phyloP scores from a whole-genome alignment of 768 basidiomycete genomes.

The Gautieria morchelliformis region DNA sequence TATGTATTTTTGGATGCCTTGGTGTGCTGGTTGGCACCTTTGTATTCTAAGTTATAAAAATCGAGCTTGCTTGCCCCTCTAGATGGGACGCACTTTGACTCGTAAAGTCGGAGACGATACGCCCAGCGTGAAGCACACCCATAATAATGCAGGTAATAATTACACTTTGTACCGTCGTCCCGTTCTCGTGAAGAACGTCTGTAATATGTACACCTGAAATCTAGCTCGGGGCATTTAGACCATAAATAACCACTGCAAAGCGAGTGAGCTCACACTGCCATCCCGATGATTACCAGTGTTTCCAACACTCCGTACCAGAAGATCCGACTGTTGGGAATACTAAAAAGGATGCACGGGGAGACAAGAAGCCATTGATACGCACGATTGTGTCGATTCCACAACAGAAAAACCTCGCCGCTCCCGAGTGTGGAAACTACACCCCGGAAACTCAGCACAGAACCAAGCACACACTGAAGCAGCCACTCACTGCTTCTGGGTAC shows the following conservation, averaged over 20 bases:
- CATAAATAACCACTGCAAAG: background rate
- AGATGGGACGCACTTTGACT: too few species aligned
- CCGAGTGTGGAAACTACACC: slow-evolving; percentile 77
- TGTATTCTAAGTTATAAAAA: too few species aligned
- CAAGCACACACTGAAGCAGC: background rate
- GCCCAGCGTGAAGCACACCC: background rate
- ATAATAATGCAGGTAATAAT: background rate
- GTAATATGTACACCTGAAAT: slow-evolving; percentile 82
- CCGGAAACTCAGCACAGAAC: background rate
- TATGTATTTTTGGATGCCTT: background rate
- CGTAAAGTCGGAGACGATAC: background rate
- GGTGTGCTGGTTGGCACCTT: background rate
- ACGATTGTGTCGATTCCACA: slow-evolving; percentile 87
- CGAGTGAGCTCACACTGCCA: slow-evolving; percentile 65
- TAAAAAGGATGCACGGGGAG: slow-evolving; percentile 1
- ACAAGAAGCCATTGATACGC: slow-evolving; percentile 11
- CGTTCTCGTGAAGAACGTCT: slow-evolving; percentile 95
- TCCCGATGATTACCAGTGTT: slow-evolving; percentile 65
- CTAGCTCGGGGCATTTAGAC: slow-evolving; percentile 28
- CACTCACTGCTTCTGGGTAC: slow-evolving; percentile 88
- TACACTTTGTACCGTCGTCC: slow-evolving; percentile 85
- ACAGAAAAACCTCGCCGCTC: slow-evolving; percentile 92
- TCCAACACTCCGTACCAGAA: slow-evolving; percentile 93
- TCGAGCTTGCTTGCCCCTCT: too few species aligned
- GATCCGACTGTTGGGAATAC: slow-evolving; percentile 47